Conservation (phyloP, 2,329 filamentous ascomycete genomes). For the Xylaria hypoxylon region DNA sequence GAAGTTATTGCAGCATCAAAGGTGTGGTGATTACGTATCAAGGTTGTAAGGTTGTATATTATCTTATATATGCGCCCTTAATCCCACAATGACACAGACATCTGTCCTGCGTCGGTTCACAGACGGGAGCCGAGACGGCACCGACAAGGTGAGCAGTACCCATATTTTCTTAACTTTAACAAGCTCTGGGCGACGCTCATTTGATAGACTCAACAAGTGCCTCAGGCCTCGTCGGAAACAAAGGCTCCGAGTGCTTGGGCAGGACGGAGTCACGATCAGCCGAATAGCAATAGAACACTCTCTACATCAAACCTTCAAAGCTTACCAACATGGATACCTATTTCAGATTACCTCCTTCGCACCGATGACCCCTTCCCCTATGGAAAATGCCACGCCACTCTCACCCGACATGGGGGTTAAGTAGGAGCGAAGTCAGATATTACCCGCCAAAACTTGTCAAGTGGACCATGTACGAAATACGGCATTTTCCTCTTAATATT, state of each 20-base stretch:
- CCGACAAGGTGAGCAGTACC: not conserved
- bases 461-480: no score
- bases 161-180: not conserved
- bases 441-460: not conserved
- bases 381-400: not conserved
- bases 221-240: not conserved
- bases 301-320: conserved; percentile 7
- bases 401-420: not conserved
- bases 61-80: not conserved
- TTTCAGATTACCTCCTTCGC: conserved; percentile 14
- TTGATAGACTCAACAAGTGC: not conserved
- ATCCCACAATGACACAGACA: conserved; percentile 13
- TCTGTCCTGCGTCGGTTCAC: not conserved
- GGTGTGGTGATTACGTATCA: no score
- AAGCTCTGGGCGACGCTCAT: not conserved
- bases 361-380: conserved; percentile 26
- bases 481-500: no score
- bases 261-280: not conserved
- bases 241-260: not conserved
- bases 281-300: not conserved
- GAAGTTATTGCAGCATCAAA: not conserved
- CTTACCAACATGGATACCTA: conserved; percentile 3
- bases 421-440: not conserved
- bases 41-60: not conserved
- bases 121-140: not conserved